Evolutionary conservation across 164 flowering plant genomes (phyloP), one percentile per base, ranked within the genome.

Genomic region (Houttuynia cordata): DNA sequence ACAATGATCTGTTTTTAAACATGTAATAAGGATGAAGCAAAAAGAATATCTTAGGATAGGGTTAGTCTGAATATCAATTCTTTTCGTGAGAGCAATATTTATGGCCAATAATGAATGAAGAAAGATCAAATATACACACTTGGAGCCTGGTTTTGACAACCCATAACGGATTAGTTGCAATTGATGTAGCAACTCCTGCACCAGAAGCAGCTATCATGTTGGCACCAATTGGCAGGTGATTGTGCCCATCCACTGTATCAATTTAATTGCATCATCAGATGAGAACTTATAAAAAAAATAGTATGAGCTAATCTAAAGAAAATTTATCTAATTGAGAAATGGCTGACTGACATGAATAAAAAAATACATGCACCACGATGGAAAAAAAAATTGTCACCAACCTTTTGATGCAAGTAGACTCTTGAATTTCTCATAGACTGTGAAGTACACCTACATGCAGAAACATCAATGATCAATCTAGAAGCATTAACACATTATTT

Each of bases 81-180:
- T 30, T 30, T 30, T 30, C 37, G 4, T 30, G 37, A 6, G 37
- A 30, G 37, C 6, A 2, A 1, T 10, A 12, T 42, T 42, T 10
- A 10, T 60, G 10, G 20, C 19, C 13, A n/a, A 45, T 12, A 34
- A 45, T 24, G n/a, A 20, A 45, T 18, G 8, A 7, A 2, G 14
- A 45, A 8, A 45, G 49, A 14, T n/a, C 49, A 45, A 45, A 14
- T 45, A 24, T 62, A 79, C 86, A 72, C 77, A 93, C 99, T 70
- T 90, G 97, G 22, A 93, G 95, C 67, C 99, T 78, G 50, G 99
- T 93, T 79, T 90, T 90, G 18, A 93, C 97, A 68, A 93, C 99
- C 99, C 99, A 93, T 65, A 93, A 71, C n/a, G 99, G 99, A 76
- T 83, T 93, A 66, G 96, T 88, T 23, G 82, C 60, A 62, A 86